A percentile compares a stretch with the other conserved stretches of the same genome.
phyloP scores from a whole-genome alignment of 257 asterid genomes.

The Perilla frutescens region DNA sequence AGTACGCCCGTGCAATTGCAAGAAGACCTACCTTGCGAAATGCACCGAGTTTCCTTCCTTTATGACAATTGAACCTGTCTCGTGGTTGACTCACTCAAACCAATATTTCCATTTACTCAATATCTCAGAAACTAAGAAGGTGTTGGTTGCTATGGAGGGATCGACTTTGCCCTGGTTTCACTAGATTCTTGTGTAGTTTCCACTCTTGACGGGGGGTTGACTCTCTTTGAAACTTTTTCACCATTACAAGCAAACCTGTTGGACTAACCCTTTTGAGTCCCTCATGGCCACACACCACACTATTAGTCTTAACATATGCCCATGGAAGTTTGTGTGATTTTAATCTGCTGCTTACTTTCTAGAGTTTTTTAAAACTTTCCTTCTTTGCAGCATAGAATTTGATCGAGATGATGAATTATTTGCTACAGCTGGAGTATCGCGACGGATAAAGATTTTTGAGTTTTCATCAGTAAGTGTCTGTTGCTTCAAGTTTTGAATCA shows the following conservation, averaged over 20 bases:
- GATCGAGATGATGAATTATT: conserved; percentile 83
- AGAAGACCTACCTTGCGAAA: too few species aligned
- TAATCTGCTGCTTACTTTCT: conserved; percentile 11
- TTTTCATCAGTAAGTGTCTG: conserved; percentile 61
- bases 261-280: background rate
- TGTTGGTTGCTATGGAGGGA: too few species aligned
- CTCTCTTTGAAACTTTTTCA: background rate
- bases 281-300: background rate
- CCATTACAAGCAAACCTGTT: background rate
- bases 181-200: too few species aligned
- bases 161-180: too few species aligned
- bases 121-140: too few species aligned
- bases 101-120: too few species aligned
- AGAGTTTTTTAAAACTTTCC: conserved; percentile 22
- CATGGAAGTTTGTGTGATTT: background rate
- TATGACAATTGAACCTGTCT: too few species aligned
- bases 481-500: conserved; percentile 14
- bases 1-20: too few species aligned
- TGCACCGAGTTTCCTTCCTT: too few species aligned
- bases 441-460: conserved; percentile 73
- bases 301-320: background rate
- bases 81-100: too few species aligned
- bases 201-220: background rate
- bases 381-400: conserved; percentile 72
- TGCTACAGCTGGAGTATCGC: conserved; percentile 88